Evolutionary conservation across 164 flowering plant genomes (phyloP).

Genomic region (Piper betle): DNA sequence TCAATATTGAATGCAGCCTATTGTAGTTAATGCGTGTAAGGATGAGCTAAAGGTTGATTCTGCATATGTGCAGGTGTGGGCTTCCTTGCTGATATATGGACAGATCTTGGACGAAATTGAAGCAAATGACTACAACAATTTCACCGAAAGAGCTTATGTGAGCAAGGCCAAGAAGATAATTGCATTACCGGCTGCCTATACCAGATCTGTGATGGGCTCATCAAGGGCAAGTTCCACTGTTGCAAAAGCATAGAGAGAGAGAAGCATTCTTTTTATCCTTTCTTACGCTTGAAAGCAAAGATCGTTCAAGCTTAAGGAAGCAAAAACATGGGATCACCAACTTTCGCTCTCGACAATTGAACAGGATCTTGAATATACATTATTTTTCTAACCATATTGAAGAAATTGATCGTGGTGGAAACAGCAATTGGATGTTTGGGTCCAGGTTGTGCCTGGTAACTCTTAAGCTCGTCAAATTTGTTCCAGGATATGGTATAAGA

Average conservation of each 20-base stretch:
- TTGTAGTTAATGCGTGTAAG: too few relatives aligned
- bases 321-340: too few relatives aligned
- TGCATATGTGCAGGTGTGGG: constrained; percentile 43
- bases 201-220: constrained; percentile 31
- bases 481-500: too few relatives aligned
- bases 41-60: background rate
- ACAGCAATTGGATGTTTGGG: too few relatives aligned
- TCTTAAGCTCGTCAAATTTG: too few relatives aligned
- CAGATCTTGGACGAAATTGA: constrained; percentile 77
- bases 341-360: too few relatives aligned
- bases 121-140: constrained; percentile 76
- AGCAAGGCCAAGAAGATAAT: constrained; percentile 56
- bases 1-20: background rate
- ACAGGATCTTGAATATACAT: too few relatives aligned
- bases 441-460: too few relatives aligned
- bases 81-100: constrained; percentile 60
- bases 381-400: too few relatives aligned
- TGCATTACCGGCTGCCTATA: constrained; percentile 59
- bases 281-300: too few relatives aligned
- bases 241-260: constrained; percentile 7
- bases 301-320: background rate
- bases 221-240: constrained; percentile 15
- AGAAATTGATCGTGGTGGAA: too few relatives aligned
- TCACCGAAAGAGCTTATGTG: constrained; percentile 76
- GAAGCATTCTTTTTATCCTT: background rate